A percentile compares a stretch with the other conserved stretches of the same genome.
Conservation (phyloP, 768 basidiomycete species). For the Phlegmacium glaucopus region DNA sequence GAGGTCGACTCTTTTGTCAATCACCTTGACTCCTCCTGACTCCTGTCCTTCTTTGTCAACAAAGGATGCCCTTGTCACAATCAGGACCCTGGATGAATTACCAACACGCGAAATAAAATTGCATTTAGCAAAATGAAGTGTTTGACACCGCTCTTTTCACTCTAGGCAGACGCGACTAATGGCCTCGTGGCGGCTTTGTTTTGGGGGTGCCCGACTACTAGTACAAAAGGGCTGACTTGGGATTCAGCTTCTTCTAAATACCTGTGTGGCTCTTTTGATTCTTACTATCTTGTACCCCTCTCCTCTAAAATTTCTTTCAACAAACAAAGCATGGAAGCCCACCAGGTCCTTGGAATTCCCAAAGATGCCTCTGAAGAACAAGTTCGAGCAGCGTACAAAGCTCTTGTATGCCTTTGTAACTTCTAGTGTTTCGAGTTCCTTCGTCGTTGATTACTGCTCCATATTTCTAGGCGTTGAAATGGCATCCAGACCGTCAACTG, state of each 20-base stretch:
- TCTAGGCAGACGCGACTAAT: neutral
- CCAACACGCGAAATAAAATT: too few species aligned
- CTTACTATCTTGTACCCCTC: neutral
- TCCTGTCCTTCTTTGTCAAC: too few species aligned
- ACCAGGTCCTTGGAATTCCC: slow-evolving; percentile 42
- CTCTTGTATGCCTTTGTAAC: slow-evolving; percentile 37
- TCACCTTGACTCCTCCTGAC: too few species aligned
- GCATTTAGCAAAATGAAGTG: too few species aligned
- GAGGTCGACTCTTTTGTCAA: too few species aligned
- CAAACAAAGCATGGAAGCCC: slow-evolving; percentile 22
- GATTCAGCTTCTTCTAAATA: neutral
- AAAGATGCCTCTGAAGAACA: slow-evolving; percentile 45
- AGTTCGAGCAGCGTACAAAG: slow-evolving; percentile 52
- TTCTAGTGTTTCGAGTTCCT: neutral
- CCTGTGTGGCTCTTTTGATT: neutral
- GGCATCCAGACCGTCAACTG: slow-evolving; percentile 31
- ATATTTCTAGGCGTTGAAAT: slow-evolving; percentile 45
- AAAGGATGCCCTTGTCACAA: too few species aligned
- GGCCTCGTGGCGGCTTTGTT: neutral
- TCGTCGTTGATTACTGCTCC: neutral
- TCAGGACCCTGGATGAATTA: too few species aligned
- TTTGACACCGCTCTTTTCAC: too few species aligned
- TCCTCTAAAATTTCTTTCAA: neutral
- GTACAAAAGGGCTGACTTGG: neutral
- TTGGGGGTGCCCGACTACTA: neutral